Conservation (phyloP, 148 eudicot genomes). For the Rhododendron molle region DNA sequence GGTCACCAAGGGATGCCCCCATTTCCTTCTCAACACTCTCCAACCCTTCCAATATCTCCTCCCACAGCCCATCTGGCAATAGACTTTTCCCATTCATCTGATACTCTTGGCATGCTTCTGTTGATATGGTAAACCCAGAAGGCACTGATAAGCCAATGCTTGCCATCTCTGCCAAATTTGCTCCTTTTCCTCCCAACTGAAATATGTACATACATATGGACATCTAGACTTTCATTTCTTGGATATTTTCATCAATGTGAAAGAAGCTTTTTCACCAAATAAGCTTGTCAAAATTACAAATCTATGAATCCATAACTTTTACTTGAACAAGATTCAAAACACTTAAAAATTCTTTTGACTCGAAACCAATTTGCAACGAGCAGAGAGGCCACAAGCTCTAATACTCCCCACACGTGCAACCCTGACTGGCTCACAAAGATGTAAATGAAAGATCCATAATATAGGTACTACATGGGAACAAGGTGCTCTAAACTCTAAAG, state of each 20-base stretch:
- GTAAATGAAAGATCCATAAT: background rate
- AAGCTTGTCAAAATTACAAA: background rate
- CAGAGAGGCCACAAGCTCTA: background rate
- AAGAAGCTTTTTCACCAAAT: background rate
- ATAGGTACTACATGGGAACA: background rate
- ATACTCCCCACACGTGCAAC: background rate
- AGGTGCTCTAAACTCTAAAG: background rate
- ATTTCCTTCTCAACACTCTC: constrained; percentile 60
- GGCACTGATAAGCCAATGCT: constrained; percentile 96
- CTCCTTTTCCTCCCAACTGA: constrained; percentile 99
- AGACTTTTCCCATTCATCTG: constrained; percentile 58
- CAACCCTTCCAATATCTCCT: constrained; percentile 70
- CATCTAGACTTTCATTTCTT: background rate
- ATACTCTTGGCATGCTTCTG: constrained; percentile 97
- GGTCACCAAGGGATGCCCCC: constrained; percentile 88
- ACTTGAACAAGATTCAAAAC: background rate
- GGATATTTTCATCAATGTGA: background rate
- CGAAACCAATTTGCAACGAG: background rate
- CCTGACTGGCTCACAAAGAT: background rate
- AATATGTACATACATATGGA: constrained; percentile 7
- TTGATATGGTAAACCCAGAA: constrained; percentile 91
- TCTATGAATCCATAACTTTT: background rate
- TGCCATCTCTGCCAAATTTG: constrained; percentile 98
- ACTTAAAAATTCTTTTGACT: background rate
- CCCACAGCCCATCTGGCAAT: constrained; percentile 69